Evolutionary conservation across 306 rosid species (phyloP).

Genomic region (Rubus idaeus): DNA sequence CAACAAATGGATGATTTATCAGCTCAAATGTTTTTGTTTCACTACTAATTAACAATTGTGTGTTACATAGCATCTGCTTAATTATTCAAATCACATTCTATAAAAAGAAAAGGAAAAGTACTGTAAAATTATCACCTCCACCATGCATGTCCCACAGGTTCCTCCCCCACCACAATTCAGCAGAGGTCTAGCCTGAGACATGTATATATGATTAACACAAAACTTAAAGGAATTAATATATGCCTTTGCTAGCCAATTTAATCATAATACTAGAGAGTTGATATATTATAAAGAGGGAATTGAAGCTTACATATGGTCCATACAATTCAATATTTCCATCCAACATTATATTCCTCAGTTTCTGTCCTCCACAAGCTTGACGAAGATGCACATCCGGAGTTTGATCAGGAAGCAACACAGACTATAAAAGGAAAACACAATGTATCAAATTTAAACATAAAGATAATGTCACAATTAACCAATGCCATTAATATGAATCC

Average conservation of each 20-base stretch:
- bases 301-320: slow-evolving; percentile 72
- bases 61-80: no score
- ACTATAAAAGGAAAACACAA: slow-evolving; percentile 32
- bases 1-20: slow-evolving; percentile 9
- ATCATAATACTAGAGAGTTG: neutral
- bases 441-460: neutral
- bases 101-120: neutral
- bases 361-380: slow-evolving; percentile 73
- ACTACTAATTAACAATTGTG: neutral
- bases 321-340: slow-evolving; percentile 74
- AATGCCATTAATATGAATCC: neutral
- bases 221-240: no score
- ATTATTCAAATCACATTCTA: neutral
- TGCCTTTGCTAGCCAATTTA: no score
- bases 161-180: slow-evolving; percentile 89
- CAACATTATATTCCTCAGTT: slow-evolving; percentile 75
- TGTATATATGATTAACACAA: neutral
- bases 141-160: slow-evolving; percentile 88
- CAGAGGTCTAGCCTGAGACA: slow-evolving; percentile 57
- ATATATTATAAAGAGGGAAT: neutral
- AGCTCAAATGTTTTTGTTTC: neutral
- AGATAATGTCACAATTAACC: neutral
- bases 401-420: slow-evolving; percentile 89
- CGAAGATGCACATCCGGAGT: slow-evolving; percentile 84
- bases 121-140: slow-evolving; percentile 55